Conservation (phyloP, 169 alveolate genomes). For the Perkinsus marinus region DNA sequence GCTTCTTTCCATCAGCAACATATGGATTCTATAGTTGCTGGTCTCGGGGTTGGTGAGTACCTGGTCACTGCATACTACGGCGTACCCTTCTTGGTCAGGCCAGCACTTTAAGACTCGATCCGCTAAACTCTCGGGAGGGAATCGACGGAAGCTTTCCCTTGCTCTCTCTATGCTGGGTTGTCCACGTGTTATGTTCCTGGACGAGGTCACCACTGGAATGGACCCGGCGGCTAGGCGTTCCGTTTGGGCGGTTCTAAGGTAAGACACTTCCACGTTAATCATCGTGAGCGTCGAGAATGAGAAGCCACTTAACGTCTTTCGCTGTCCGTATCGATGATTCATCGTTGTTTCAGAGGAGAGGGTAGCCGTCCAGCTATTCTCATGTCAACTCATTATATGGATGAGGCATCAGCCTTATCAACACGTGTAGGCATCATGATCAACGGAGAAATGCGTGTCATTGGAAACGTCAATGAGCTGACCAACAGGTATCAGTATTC, state of each 20-base stretch:
- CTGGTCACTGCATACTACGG: not conserved
- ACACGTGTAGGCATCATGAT: slow-evolving; percentile 63
- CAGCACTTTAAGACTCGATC: slow-evolving; percentile 28
- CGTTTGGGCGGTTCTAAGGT: slow-evolving; percentile 46
- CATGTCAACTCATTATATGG: slow-evolving; percentile 75
- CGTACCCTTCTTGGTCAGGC: not conserved
- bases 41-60: slow-evolving; percentile 44
- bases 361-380: slow-evolving; percentile 40
- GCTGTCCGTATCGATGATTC: no score
- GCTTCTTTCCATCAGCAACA: not conserved
- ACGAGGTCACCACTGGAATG: slow-evolving; percentile 77
- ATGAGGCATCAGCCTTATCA: slow-evolving; percentile 69
- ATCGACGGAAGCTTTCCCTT: slow-evolving; percentile 60
- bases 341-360: slow-evolving; percentile 38
- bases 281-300: no score
- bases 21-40: slow-evolving; percentile 25
- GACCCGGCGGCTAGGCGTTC: slow-evolving; percentile 70
- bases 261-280: not conserved
- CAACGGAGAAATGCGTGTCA: slow-evolving; percentile 51
- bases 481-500: slow-evolving; percentile 23
- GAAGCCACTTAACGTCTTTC: no score
- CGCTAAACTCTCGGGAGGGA: slow-evolving; percentile 63
- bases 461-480: slow-evolving; percentile 51
- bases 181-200: slow-evolving; percentile 64
- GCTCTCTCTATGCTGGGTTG: slow-evolving; percentile 68